Percentiles rank a stretch among this genome's conserved stretches.
Conservation (phyloP, 106 monocot species). For the Apostasia ramifera region DNA sequence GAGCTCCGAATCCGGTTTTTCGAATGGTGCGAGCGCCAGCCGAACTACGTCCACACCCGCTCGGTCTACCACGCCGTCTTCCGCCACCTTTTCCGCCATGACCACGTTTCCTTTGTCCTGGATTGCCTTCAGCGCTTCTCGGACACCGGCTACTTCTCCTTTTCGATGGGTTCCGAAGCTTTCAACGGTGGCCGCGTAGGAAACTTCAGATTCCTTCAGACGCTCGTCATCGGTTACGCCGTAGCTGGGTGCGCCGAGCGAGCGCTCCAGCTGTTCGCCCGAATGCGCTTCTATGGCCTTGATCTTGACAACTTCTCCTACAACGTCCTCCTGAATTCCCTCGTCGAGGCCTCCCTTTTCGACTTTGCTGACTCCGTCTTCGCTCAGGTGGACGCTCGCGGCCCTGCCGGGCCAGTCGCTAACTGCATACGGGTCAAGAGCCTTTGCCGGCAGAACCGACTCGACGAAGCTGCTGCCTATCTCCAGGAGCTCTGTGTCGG, state of each 20-base stretch:
- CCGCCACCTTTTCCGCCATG: slow-evolving; percentile 34
- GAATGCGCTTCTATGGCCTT: slow-evolving; percentile 74
- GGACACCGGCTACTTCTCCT: not conserved
- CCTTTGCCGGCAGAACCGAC: slow-evolving; percentile 42
- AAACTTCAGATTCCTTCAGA: slow-evolving; percentile 42
- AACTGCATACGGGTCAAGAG: slow-evolving; percentile 58
- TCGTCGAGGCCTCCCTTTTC: slow-evolving; percentile 55
- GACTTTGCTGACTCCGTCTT: slow-evolving; percentile 48
- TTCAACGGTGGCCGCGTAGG: not conserved
- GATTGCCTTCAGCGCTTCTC: slow-evolving; percentile 64
- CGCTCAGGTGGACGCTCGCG: slow-evolving; percentile 26
- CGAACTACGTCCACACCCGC: slow-evolving; percentile 54
- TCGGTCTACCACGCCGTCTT: slow-evolving; percentile 62
- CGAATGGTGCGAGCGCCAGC: slow-evolving; percentile 75
- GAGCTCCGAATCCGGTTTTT: slow-evolving; percentile 73
- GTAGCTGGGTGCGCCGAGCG: slow-evolving; percentile 53
- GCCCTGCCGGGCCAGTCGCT: slow-evolving; percentile 30
- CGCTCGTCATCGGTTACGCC: slow-evolving; percentile 62
- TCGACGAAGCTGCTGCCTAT: slow-evolving; percentile 43
- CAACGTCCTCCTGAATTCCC: slow-evolving; percentile 69
- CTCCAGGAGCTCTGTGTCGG: slow-evolving; percentile 13
- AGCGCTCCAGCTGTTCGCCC: slow-evolving; percentile 44
- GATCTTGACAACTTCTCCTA: slow-evolving; percentile 69
- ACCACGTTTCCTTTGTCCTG: slow-evolving; percentile 31
- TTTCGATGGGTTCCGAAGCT: not conserved